A percentile compares a stretch with the other conserved stretches of the same genome.
Conservation (phyloP, 371 early-diverging fungal genomes). For the Vavraia culicis region DNA sequence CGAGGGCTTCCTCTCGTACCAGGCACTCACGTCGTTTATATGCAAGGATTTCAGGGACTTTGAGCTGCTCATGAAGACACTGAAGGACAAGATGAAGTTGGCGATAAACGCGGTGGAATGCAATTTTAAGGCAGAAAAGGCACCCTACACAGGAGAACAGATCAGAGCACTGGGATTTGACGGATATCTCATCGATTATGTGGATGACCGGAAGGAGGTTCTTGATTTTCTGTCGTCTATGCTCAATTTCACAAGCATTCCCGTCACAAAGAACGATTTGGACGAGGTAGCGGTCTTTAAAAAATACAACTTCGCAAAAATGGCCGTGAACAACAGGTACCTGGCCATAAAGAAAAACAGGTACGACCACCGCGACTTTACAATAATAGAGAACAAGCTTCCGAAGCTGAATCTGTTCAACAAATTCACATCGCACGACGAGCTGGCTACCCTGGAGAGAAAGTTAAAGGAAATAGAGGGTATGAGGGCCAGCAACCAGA, state of each 20-base stretch:
- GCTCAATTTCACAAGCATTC: constrained; percentile 37
- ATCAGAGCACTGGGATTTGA: constrained; percentile 29
- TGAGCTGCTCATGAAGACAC: constrained; percentile 25
- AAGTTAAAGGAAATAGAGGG: constrained; percentile 18
- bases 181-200: constrained; percentile 38
- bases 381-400: too few relatives aligned
- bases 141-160: background rate
- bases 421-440: too few relatives aligned
- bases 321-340: constrained; percentile 31
- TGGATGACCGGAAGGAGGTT: constrained; percentile 30
- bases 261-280: constrained; percentile 28
- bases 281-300: constrained; percentile 36
- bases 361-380: constrained; percentile 17
- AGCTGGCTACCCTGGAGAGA: constrained; percentile 1
- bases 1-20: constrained; percentile 37
- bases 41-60: constrained; percentile 36
- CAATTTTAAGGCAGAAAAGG: background rate
- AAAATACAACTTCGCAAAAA: constrained; percentile 23
- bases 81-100: constrained; percentile 40
- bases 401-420: too few relatives aligned
- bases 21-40: constrained; percentile 41
- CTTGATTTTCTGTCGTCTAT: constrained; percentile 30
- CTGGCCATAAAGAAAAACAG: constrained; percentile 39
- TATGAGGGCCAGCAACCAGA: too few relatives aligned
- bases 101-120: constrained; percentile 37